A percentile compares a stretch with the other conserved stretches of the same genome.
Conservation (phyloP, 2,329 filamentous ascomycete species). For the Aspergillus phoenicis region DNA sequence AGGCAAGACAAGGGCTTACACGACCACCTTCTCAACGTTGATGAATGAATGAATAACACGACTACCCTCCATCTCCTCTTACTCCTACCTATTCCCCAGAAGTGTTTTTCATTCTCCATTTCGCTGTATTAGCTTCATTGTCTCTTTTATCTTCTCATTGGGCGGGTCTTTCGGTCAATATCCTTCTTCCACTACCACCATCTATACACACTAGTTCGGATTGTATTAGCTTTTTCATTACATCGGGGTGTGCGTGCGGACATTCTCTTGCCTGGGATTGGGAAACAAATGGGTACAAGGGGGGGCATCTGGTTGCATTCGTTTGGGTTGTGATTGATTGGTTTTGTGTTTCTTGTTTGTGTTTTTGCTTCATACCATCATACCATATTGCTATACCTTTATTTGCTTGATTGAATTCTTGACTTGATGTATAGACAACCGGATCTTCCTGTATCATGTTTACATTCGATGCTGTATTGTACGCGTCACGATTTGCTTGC, state of each 20-base stretch:
- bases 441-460: slow-evolving; percentile 7
- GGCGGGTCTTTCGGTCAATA: not conserved
- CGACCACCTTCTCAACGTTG: slow-evolving; percentile 42
- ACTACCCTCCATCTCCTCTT: slow-evolving; percentile 5
- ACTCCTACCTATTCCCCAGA: not conserved
- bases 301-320: slow-evolving; percentile 19
- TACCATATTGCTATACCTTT: slow-evolving; percentile 3
- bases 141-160: not conserved
- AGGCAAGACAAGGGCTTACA: slow-evolving; percentile 50
- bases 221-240: not conserved
- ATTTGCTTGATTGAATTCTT: no score
- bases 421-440: slow-evolving; percentile 11
- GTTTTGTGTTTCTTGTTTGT: slow-evolving; percentile 3
- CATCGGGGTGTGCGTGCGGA: not conserved
- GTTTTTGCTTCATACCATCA: slow-evolving; percentile 6
- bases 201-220: not conserved
- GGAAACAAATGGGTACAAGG: not conserved
- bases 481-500: not conserved
- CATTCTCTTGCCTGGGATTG: not conserved
- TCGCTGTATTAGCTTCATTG: not conserved
- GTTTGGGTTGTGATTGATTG: slow-evolving; percentile 10
- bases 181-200: not conserved
- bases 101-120: slow-evolving; percentile 1
- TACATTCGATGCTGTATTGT: not conserved
- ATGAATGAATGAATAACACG: slow-evolving; percentile 33